Evolutionary conservation across 495 filamentous ascomycete species (phyloP).

Genomic region (Durotheca rogersii): DNA sequence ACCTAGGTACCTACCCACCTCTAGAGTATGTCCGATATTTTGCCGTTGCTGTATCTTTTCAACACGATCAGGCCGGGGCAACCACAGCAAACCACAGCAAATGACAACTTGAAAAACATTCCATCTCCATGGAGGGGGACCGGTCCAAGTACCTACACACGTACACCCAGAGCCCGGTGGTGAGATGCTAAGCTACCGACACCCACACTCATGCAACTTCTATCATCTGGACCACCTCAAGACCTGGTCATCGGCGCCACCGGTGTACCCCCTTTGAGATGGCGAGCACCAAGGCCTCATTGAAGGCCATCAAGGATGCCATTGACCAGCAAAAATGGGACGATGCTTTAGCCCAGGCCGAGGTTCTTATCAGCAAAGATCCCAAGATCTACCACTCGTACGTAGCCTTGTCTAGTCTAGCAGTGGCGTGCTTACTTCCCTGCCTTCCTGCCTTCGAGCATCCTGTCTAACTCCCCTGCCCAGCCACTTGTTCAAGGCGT

Average conservation of each 20-base stretch:
- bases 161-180: no score
- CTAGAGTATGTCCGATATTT: constrained; percentile 11
- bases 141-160: no score
- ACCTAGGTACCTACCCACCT: not conserved
- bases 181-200: constrained; percentile 15
- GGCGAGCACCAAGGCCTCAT: constrained; percentile 66
- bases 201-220: constrained; percentile 2
- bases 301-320: constrained; percentile 80
- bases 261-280: constrained; percentile 34
- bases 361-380: constrained; percentile 67
- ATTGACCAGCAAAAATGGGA: constrained; percentile 79
- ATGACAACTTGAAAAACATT: no score
- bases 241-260: constrained; percentile 16
- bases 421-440: no score
- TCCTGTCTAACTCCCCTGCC: constrained; percentile 13
- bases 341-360: constrained; percentile 66
- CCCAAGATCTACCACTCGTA: constrained; percentile 80
- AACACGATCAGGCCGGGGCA: no score
- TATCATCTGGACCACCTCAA: constrained; percentile 8
- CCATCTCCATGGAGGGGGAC: no score
- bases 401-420: not conserved
- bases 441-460: no score
- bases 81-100: not conserved
- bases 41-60: constrained; percentile 1
- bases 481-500: constrained; percentile 78